phyloP scores from a whole-genome alignment of 116 monocot genomes.

The Cymodocea nodosa region DNA sequence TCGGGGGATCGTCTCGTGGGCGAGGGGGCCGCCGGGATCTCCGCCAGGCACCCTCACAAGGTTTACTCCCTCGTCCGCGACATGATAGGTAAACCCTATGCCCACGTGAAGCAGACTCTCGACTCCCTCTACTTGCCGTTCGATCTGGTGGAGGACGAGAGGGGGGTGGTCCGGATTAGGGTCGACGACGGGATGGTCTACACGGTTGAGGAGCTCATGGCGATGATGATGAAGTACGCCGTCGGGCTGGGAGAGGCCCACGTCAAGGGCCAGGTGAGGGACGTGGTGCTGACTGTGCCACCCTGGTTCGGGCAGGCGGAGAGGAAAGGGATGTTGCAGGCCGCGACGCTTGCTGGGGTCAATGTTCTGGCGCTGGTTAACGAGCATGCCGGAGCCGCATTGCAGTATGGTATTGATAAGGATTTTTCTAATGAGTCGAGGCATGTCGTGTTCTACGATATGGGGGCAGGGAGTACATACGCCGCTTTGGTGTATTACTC shows the following conservation, averaged over 20 bases:
- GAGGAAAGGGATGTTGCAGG: slow-evolving; percentile 74
- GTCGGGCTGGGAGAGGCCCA: slow-evolving; percentile 58
- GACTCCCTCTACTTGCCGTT: slow-evolving; percentile 65
- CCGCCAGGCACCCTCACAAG: slow-evolving; percentile 77
- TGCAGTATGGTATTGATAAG: slow-evolving; percentile 98
- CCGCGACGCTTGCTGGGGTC: slow-evolving; percentile 84
- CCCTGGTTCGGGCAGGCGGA: slow-evolving; percentile 88
- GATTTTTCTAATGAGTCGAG: slow-evolving; percentile 80
- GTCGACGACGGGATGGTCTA: slow-evolving; percentile 65
- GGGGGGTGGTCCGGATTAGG: slow-evolving; percentile 50
- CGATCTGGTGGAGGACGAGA: slow-evolving; percentile 68
- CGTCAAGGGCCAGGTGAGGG: slow-evolving; percentile 43
- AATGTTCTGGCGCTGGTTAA: slow-evolving; percentile 81
- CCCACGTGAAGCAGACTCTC: slow-evolving; percentile 20
- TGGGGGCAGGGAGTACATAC: slow-evolving; percentile 87
- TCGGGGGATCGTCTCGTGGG: slow-evolving; percentile 68
- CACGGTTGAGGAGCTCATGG: slow-evolving; percentile 69
- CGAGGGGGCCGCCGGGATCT: slow-evolving; percentile 89
- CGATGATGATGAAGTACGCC: slow-evolving; percentile 72
- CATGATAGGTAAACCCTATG: slow-evolving; percentile 60
- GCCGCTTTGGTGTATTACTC: slow-evolving; percentile 88
- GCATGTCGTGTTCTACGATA: slow-evolving; percentile 88
- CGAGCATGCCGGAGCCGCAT: slow-evolving; percentile 84
- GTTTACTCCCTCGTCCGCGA: slow-evolving; percentile 74
- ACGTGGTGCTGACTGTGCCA: slow-evolving; percentile 77